Evolutionary conservation across 257 asterid species (phyloP).

Genomic region (Ilex asprella): DNA sequence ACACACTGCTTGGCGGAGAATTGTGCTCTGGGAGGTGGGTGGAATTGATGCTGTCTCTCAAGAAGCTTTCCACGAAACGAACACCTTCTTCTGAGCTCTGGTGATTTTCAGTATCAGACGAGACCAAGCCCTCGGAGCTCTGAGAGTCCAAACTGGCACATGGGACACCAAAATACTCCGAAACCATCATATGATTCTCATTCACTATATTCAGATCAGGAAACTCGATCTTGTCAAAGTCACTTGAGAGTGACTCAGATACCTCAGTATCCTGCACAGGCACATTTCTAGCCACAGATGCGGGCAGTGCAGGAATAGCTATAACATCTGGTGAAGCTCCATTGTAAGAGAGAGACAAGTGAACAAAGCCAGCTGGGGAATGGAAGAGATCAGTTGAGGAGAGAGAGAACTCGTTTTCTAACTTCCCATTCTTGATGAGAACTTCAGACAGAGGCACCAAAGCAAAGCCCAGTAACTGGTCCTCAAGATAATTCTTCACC

Average conservation of each 20-base stretch:
- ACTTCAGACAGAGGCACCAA: constrained; percentile 82
- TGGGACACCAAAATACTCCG: constrained; percentile 69
- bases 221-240: constrained; percentile 76
- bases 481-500: constrained; percentile 86
- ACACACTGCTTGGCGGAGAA: constrained; percentile 61
- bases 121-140: constrained; percentile 48
- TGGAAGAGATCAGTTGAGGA: constrained; percentile 94
- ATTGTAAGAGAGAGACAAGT: constrained; percentile 54
- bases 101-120: constrained; percentile 55
- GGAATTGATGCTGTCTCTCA: constrained; percentile 18
- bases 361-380: constrained; percentile 96
- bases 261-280: constrained; percentile 27
- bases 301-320: constrained; percentile 38
- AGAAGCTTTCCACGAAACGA: constrained; percentile 33
- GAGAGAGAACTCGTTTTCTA: constrained; percentile 83
- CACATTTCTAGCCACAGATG: constrained; percentile 28
- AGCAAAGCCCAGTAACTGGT: constrained; percentile 89
- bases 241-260: constrained; percentile 28
- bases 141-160: constrained; percentile 46
- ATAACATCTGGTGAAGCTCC: constrained; percentile 77
- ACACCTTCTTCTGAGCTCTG: constrained; percentile 35
- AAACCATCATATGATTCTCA: constrained; percentile 80
- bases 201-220: constrained; percentile 80
- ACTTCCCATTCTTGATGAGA: constrained; percentile 51
- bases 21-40: constrained; percentile 28